Base-by-base conservation (phyloP, 176 grass and related monocot species). In the Poa pratensis region DNA sequence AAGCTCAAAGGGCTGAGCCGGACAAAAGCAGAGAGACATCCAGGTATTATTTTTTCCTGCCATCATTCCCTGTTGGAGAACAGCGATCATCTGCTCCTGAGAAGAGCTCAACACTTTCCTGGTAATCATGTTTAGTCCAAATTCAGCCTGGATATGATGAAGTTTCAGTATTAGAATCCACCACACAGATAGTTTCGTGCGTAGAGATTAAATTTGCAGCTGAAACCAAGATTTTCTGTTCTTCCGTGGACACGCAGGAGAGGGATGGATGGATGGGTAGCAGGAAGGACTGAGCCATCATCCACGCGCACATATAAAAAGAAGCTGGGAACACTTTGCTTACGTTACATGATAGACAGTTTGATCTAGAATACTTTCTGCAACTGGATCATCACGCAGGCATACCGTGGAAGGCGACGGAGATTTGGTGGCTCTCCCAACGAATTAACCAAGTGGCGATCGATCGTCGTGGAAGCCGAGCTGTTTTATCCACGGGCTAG, bases 21-120 rank as follows among this genome's bases (percentile, higher is more conserved):
- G 80, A 83, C 68, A 80, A 90, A 87, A 79, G 80, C 49, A 75
- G 48, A 39, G 73, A 83, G 19, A 5, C 34, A n/a, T n/a, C n/a
- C n/a, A n/a, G n/a, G n/a, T n/a, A n/a, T n/a, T n/a, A n/a, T n/a
- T n/a, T n/a, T n/a, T n/a, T n/a, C n/a, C n/a, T 1, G 35, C 19
- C 19, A 12, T 42, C 1, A 35, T 6, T 3, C n/a, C 0, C 5
- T 46, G 69, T 45, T 72, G 39, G 39, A 72, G 12, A 43, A 43
- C 66, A n/a, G 66, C 68, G 5, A 12, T 1, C 59, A 14, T 62
- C 59, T 24, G 22, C 10, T 62, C 4, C 11, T 14, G 11, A 45
- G 69, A 73, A 70, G 35, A 70, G 6, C 37, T 42, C 67, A 14
- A 10, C n/a, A 42, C 43, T 73, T 23, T 23, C n/a, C 23, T 39